These are phyloP conservation scores for Hyaloscypha variabilis DNA, from an alignment of 495 filamentous ascomycete genomes.

Conservation along the genomic window DNA sequence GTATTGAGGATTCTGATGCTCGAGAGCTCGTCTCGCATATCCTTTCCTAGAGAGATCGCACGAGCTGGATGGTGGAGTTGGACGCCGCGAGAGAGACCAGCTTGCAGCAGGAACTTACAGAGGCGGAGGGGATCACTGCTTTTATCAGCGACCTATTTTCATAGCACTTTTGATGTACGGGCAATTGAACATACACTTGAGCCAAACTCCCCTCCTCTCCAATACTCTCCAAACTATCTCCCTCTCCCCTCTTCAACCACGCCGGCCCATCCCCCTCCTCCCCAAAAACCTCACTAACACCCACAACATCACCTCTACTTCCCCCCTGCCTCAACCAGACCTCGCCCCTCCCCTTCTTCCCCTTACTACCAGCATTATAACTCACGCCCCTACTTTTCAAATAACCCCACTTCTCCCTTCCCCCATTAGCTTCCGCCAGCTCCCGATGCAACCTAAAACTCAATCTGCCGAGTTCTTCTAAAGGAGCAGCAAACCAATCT, in stretches of 20 bases:
- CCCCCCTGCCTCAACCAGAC: conserved; percentile 67
- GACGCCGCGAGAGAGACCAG: conserved; percentile 61
- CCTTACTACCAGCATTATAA: conserved; percentile 38
- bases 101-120: conserved; percentile 63
- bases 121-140: conserved; percentile 60
- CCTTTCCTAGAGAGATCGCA: conserved; percentile 53
- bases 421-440: conserved; percentile 63
- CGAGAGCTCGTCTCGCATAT: conserved; percentile 46
- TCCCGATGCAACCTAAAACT: conserved; percentile 70
- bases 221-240: conserved; percentile 61
- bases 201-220: conserved; percentile 63
- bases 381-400: conserved; percentile 63
- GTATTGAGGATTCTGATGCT: conserved; percentile 47
- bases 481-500: conserved; percentile 66
- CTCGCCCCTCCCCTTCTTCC: conserved; percentile 41
- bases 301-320: conserved; percentile 60
- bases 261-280: conserved; percentile 38
- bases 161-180: not conserved
- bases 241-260: conserved; percentile 62
- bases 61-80: conserved; percentile 65
- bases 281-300: conserved; percentile 10
- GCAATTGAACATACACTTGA: conserved; percentile 56
- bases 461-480: conserved; percentile 61
- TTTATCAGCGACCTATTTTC: not conserved
- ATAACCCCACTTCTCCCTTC: conserved; percentile 70